Evolutionary conservation across 371 early-diverging fungal species (phyloP).

Genomic region (Apophysomyces trapeziformis): DNA sequence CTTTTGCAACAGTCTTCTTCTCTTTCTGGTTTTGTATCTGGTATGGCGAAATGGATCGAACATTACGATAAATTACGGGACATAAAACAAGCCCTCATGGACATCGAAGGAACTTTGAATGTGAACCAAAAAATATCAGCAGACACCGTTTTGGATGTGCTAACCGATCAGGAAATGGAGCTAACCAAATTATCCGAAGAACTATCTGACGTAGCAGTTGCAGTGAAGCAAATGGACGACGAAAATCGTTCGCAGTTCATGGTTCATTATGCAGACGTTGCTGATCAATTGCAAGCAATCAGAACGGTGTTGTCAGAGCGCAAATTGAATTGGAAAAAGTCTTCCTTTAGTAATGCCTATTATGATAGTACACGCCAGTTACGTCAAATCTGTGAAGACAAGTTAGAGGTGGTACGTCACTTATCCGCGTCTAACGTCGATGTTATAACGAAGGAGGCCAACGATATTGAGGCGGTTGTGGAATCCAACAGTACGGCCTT

Average conservation of each 20-base stretch:
- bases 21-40: background rate
- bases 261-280: background rate
- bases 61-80: constrained; percentile 4
- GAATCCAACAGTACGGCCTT: background rate
- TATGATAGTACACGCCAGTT: constrained; percentile 1
- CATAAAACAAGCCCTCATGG: background rate
- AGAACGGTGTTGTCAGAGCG: background rate
- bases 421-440: background rate
- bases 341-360: constrained; percentile 13
- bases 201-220: background rate
- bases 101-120: background rate
- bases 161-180: background rate
- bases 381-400: background rate
- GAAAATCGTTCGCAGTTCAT: background rate
- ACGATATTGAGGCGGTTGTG: background rate
- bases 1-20: background rate
- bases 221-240: background rate
- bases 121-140: background rate
- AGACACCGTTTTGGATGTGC: background rate
- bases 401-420: background rate
- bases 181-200: background rate
- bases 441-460: background rate
- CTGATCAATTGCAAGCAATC: background rate
- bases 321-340: constrained; percentile 12
- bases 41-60: constrained; percentile 3